phyloP scores from a whole-genome alignment of 1,139 yeast genomes.

The Blastobotrys buckinghamii region DNA sequence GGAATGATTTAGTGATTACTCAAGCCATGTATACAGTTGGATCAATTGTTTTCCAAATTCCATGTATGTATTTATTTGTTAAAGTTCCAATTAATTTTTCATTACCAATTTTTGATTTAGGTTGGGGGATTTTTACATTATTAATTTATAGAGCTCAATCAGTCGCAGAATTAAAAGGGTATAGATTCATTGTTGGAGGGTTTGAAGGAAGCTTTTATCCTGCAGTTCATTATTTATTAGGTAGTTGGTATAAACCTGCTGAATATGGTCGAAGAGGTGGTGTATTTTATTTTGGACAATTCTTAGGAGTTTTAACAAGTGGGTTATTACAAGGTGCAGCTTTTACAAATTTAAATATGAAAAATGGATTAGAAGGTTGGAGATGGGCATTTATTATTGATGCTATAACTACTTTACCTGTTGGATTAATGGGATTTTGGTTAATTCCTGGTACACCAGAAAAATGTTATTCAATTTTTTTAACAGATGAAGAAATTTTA shows the following conservation, averaged over 20 bases:
- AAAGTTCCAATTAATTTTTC: conserved; percentile 48
- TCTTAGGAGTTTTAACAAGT: conserved; percentile 36
- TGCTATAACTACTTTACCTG: too few species aligned
- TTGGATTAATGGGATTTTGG: too few species aligned
- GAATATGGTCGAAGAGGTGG: conserved; percentile 45
- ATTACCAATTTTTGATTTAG: conserved; percentile 40
- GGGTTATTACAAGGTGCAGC: conserved; percentile 41
- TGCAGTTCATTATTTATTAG: conserved; percentile 47
- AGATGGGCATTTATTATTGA: conserved; percentile 49
- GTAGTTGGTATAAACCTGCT: conserved; percentile 51
- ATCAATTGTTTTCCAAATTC: conserved; percentile 31
- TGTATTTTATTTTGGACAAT: conserved; percentile 38
- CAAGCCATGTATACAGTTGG: conserved; percentile 24
- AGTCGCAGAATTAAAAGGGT: background rate
- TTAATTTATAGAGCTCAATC: background rate
- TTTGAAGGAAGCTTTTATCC: conserved; percentile 59
- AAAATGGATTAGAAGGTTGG: too few species aligned
- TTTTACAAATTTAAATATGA: conserved; percentile 37
- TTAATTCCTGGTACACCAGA: conserved; percentile 70
- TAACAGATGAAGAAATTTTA: conserved; percentile 26
- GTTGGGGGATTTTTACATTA: conserved; percentile 47
- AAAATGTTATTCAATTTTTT: conserved; percentile 34
- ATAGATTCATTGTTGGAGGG: conserved; percentile 51
- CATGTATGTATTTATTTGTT: conserved; percentile 23
- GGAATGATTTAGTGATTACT: conserved; percentile 66